These are phyloP conservation scores for Microglena sp. DNA, from an alignment of 139 green algal species.

Conservation along the genomic window DNA sequence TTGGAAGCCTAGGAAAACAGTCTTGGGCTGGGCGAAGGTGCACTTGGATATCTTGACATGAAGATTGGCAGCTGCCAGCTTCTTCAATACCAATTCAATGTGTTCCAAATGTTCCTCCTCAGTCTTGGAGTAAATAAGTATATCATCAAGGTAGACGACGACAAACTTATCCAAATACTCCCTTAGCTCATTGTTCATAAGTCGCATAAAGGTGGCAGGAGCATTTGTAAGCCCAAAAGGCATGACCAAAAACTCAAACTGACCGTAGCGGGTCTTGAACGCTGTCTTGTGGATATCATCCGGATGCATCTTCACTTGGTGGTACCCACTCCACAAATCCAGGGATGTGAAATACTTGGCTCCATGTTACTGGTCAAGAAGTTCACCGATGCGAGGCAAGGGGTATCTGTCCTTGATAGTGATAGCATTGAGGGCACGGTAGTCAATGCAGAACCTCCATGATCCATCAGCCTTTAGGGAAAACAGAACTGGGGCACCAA, in stretches of 20 bases:
- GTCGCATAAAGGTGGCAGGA: constrained; percentile 41
- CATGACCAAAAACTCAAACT: constrained; percentile 37
- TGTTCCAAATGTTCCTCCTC: constrained; percentile 34
- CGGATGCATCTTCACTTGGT: constrained; percentile 27
- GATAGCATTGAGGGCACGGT: constrained; percentile 37
- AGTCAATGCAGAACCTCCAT: constrained; percentile 47
- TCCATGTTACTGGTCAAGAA: constrained; percentile 37
- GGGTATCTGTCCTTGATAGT: constrained; percentile 42
- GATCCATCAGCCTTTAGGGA: constrained; percentile 42
- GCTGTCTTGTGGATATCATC: constrained; percentile 37
- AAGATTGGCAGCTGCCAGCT: constrained; percentile 12
- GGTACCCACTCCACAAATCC: constrained; percentile 36
- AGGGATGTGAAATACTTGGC: constrained; percentile 29
- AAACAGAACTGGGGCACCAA: no score
- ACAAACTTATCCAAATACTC: constrained; percentile 22
- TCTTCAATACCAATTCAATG: constrained; percentile 21
- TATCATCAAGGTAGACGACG: constrained; percentile 28
- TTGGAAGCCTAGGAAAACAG: constrained; percentile 1
- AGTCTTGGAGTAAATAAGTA: constrained; percentile 34
- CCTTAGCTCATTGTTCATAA: constrained; percentile 42
- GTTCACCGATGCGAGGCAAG: constrained; percentile 35
- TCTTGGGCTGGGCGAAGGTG: constrained; percentile 14
- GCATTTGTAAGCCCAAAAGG: constrained; percentile 44
- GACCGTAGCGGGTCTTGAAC: constrained; percentile 34
- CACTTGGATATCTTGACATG: constrained; percentile 32